Base-by-base conservation (phyloP, 371 early-diverging fungal genomes). In the Mortierella sp. region DNA sequence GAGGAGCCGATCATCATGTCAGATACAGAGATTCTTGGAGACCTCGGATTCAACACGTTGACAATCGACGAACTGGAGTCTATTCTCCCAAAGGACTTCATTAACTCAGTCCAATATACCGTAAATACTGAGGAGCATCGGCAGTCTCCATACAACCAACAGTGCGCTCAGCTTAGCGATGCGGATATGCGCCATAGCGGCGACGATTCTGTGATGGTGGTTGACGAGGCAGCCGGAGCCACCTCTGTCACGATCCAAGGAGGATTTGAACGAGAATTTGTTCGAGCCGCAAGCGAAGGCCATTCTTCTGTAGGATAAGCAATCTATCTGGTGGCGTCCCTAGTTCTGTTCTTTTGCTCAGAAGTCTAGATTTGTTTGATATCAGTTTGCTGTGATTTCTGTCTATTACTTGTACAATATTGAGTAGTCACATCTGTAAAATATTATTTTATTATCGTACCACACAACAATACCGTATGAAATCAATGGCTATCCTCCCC, bases 1-100 rank as follows among this genome's bases (percentile, higher is more conserved):
- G 80, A 79, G 2, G 80, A 79, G 10, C 45, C 70, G 34, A 66
- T 66, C 40, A 60, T 79, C 47, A 66, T 79, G 67, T 79, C 80
- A 0, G 80, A 79, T 43, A 70, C 80, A 7, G 80, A 79, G 28
- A 69, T 79, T 28, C 67, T 79, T 15, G 68, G 70, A 7, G 74
- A 79, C 8, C 67, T 79, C 26, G 80, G 80, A 15, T 55, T 70
- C 55, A 66, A 68, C 42, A 58, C 69, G 2, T 55, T 78, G 43
- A 51, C 68, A 0, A 53, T 69, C 4, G 61, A 69, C 22, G 69
- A 69, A 4, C 54, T 79, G 61, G 63, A 66, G 34, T 23, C 58
- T 0, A 62, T 66, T 61, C 67, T 79, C 12, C 64, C 78, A 23
- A 56, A 43, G 22, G 61, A 69, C 1, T 28, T 69, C 55, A 59